Base-by-base conservation (phyloP, 306 rosid species). In the Arachis stenosperma region DNA sequence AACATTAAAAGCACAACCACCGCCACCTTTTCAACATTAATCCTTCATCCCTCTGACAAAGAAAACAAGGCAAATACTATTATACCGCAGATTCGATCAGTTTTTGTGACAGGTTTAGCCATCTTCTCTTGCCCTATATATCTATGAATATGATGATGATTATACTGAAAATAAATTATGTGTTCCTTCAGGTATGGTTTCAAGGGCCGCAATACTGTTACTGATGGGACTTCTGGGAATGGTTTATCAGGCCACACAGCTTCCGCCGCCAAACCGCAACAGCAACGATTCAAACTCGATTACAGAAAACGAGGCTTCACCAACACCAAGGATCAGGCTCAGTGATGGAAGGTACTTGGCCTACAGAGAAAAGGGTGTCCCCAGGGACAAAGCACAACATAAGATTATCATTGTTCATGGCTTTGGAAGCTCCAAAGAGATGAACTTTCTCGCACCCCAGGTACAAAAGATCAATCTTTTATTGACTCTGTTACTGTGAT, bases 151-250 rank as follows among this genome's bases (percentile, higher is more conserved):
- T 63, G 27, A 65, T 63, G 29, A 50, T 47, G 60, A 30, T 42
- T 11, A 17, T 61, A 39, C 66, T 47, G 52, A 70, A 76, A 82
- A 80, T 83, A 81, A 76, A 63, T 59, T 46, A 41, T 69, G 52
- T 75, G 64, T 66, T 74, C 14, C 70, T 73, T 69, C 82, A 80
- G 75, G 65, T 6, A 87, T 84, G 89, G 68, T 88, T 54, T 83
- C 93, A 67, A 83, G 71, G 71, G 77, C 83, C 12, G 90, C 84
- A 30, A 73, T 74, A 69, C 82, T 84, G 48, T 72, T 85, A 89
- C 61, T 87, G 75, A 79, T 90, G 55, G 92, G 93, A 70, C 81
- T 89, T 73, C 72, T 90, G 42, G 97, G 97, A 81, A 85, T 88
- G 89, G 81, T 82, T 82, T 88, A 86, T 74, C 87, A 86, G 83